Evolutionary conservation across 768 basidiomycete species (phyloP), one percentile per base, ranked within the genome.

Genomic region (Suillus placidus): DNA sequence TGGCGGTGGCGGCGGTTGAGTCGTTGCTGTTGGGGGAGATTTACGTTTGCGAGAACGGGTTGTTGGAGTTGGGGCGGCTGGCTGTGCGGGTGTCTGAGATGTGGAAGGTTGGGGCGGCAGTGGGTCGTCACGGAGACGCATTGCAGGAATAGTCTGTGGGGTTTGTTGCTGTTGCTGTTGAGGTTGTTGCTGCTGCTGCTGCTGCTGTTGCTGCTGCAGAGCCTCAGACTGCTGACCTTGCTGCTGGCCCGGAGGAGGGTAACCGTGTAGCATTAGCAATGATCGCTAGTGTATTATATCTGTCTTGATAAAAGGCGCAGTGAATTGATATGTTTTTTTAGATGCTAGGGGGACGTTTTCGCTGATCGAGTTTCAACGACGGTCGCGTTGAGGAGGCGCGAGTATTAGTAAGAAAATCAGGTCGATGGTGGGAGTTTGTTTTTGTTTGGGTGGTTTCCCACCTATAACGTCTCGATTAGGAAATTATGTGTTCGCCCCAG

Each of bases 41-140:
- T 93, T 93, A 71, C 91, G 86, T 74, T 93, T 93, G 65, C 90
- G 83, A 38, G 79, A 55, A 79, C 81, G 62, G 77, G 68, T 60
- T 58, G 64, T 43, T 34, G 69, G 42, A 32, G 68, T 40, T 35
- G 18, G 68, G 7, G n/a, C 64, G 43, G 71, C 40, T 20, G 61
- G 49, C 43, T 49, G 60, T 61, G 67, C n/a, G 20, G 66, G 32
- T 23, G 38, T 23, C 30, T 68, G 74, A 20, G 73, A 54, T 0
- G 74, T 35, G 16, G 74, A 54, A 4, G 70, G 35, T 38, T 68
- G 69, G 0, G 67, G 20, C 3, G 73, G 66, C 26, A 70, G 68
- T 16, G 77, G 83, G 60, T 89, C 88, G 52, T 90, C 88, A 71
- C 86, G 84, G 47, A 91, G 82, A 71, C 88, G 85, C 85, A 88